These are phyloP conservation scores for Terfezia claveryi DNA, from an alignment of 495 filamentous ascomycete genomes.

Conservation along the genomic window DNA sequence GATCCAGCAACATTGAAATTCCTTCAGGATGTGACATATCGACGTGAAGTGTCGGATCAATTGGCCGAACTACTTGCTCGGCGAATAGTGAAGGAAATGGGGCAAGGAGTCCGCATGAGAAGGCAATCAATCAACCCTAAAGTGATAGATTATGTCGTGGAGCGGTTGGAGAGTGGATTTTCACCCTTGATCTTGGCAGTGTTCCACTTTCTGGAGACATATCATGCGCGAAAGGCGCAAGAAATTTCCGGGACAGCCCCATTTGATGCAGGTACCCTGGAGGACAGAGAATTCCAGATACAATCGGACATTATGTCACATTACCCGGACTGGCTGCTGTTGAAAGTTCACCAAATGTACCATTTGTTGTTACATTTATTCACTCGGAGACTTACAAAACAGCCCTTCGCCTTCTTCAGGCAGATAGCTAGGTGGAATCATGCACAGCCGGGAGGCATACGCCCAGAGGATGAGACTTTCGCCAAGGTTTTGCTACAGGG, in stretches of 20 bases:
- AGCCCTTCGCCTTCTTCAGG: constrained; percentile 2
- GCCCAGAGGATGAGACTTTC: constrained; percentile 13
- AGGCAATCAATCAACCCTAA: neutral
- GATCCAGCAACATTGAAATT: constrained; percentile 11
- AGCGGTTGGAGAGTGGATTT: constrained; percentile 11
- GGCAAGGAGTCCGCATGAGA: constrained; percentile 10
- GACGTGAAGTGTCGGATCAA: constrained; percentile 12
- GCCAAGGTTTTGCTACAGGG: constrained; percentile 15
- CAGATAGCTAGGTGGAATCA: constrained; percentile 11
- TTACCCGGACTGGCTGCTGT: constrained; percentile 15
- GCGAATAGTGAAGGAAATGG: constrained; percentile 17
- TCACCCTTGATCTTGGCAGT: constrained; percentile 15
- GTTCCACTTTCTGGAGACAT: constrained; percentile 17
- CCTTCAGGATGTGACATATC: constrained; percentile 14
- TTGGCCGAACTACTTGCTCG: constrained; percentile 10
- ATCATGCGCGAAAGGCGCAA: constrained; percentile 11
- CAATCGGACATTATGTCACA: constrained; percentile 16
- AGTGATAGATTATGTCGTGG: constrained; percentile 11
- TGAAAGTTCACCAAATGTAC: constrained; percentile 18
- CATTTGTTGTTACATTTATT: constrained; percentile 17
- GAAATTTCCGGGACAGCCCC: constrained; percentile 1
- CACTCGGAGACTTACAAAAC: constrained; percentile 12
- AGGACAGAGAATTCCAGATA: constrained; percentile 5
- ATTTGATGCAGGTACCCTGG: neutral
- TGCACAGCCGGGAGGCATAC: neutral